Percentiles rank a stretch among this genome's conserved stretches.
Evolutionary conservation across 2,329 filamentous ascomycete species (phyloP).

Genomic region (Aspergillus aculeatus): DNA sequence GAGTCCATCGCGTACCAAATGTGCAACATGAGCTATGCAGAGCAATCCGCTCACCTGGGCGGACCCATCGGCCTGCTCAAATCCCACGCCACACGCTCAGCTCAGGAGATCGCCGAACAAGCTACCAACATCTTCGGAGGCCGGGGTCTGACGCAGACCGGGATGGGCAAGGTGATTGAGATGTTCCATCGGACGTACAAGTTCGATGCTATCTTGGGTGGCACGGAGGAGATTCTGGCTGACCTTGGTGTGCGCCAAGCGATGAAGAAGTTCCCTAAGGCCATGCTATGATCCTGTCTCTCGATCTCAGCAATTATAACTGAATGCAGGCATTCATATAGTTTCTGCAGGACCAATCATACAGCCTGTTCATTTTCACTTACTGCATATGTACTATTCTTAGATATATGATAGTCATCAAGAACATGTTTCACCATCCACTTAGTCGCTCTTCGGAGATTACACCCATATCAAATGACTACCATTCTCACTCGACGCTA

Average conservation of each 20-base stretch:
- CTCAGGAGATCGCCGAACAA: constrained; percentile 81
- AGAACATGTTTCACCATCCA: not conserved
- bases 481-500: not conserved
- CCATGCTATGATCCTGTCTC: constrained; percentile 61
- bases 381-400: not conserved
- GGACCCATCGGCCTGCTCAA: constrained; percentile 83
- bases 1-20: constrained; percentile 85
- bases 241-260: constrained; percentile 82
- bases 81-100: constrained; percentile 71
- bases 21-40: constrained; percentile 76
- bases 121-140: constrained; percentile 85
- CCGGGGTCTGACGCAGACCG: constrained; percentile 72
- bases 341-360: too few relatives aligned
- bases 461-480: not conserved
- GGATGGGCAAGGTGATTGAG: constrained; percentile 80
- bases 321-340: not conserved
- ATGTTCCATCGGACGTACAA: constrained; percentile 84
- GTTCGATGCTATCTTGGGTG: constrained; percentile 74
- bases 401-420: not conserved
- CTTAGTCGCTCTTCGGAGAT: not conserved
- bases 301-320: not conserved
- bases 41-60: constrained; percentile 72
- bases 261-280: constrained; percentile 80
- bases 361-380: too few relatives aligned
- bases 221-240: constrained; percentile 77